Evolutionary conservation across 108 stramenopile species (phyloP).

Genomic region (Heterococcus sp.): DNA sequence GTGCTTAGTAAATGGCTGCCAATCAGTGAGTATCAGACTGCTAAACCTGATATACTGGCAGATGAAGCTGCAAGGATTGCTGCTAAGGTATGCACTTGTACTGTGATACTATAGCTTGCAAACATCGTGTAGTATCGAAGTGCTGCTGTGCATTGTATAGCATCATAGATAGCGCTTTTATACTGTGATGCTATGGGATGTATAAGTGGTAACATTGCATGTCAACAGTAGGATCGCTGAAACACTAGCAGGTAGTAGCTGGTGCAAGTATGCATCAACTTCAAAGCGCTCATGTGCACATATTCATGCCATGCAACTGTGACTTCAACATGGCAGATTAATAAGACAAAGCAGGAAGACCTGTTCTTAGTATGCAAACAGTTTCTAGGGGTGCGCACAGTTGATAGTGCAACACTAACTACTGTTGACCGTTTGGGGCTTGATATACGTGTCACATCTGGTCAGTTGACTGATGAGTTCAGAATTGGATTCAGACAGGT

Average conservation of each 20-base stretch:
- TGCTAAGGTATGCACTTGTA: slow-evolving; percentile 62
- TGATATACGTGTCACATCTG: slow-evolving; percentile 83
- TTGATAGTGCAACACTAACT: slow-evolving; percentile 71
- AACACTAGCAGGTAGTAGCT: too few species aligned
- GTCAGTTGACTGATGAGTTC: slow-evolving; percentile 83
- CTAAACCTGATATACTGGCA: slow-evolving; percentile 87
- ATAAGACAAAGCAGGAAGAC: slow-evolving; percentile 41
- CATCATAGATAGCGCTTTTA: too few species aligned
- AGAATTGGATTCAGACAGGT: slow-evolving; percentile 79
- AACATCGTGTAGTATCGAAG: too few species aligned
- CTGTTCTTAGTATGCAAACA: slow-evolving; percentile 53
- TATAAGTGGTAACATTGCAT: too few species aligned
- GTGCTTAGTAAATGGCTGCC: slow-evolving; percentile 88
- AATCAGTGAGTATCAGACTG: slow-evolving; percentile 72
- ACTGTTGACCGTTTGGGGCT: slow-evolving; percentile 90
- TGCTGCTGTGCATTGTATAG: too few species aligned
- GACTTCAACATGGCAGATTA: too few species aligned
- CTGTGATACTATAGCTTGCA: too few species aligned
- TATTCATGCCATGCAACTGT: too few species aligned
- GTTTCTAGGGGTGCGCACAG: slow-evolving; percentile 60
- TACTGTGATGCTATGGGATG: too few species aligned
- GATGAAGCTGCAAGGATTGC: slow-evolving; percentile 78
- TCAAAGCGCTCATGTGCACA: too few species aligned
- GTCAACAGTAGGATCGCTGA: too few species aligned
- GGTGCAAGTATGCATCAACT: too few species aligned